These are phyloP conservation scores for Diaporthe citriasiana DNA, from an alignment of 2,329 filamentous ascomycete genomes.

Conservation along the genomic window DNA sequence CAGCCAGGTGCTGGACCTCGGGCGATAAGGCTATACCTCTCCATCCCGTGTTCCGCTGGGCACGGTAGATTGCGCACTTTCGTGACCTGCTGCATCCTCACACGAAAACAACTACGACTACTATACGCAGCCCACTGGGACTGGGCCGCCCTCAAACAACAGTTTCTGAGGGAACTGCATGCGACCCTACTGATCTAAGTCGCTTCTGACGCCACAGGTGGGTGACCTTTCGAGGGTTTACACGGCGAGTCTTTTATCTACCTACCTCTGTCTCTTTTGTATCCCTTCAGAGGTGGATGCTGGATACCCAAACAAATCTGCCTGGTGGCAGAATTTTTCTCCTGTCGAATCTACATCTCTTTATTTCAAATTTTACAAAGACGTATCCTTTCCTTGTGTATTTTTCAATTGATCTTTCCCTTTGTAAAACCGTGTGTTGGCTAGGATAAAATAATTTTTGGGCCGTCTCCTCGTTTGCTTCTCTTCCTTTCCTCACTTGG, in stretches of 20 bases:
- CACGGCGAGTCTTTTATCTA: background rate
- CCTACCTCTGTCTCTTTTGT: background rate
- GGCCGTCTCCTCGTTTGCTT: background rate
- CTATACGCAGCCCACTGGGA: background rate
- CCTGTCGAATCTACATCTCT: background rate
- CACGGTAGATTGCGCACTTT: background rate
- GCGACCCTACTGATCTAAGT: background rate
- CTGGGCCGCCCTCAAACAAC: background rate
- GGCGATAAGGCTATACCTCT: background rate
- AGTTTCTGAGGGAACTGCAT: background rate
- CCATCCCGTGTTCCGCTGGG: background rate
- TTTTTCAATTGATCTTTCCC: background rate
- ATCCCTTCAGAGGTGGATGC: background rate
- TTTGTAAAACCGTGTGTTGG: background rate
- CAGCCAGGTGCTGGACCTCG: background rate
- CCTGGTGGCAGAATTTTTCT: background rate
- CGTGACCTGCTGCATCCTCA: background rate
- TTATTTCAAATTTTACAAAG: background rate
- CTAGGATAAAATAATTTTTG: background rate
- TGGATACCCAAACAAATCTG: slow-evolving; percentile 1
- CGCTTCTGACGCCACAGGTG: slow-evolving; percentile 2
- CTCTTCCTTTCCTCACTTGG: background rate
- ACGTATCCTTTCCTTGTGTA: background rate
- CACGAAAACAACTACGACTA: too few species aligned
- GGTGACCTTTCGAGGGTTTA: background rate